These are phyloP conservation scores for Alloteropsis semialata DNA, from an alignment of 176 grass and related monocot species.

Conservation along the genomic window DNA sequence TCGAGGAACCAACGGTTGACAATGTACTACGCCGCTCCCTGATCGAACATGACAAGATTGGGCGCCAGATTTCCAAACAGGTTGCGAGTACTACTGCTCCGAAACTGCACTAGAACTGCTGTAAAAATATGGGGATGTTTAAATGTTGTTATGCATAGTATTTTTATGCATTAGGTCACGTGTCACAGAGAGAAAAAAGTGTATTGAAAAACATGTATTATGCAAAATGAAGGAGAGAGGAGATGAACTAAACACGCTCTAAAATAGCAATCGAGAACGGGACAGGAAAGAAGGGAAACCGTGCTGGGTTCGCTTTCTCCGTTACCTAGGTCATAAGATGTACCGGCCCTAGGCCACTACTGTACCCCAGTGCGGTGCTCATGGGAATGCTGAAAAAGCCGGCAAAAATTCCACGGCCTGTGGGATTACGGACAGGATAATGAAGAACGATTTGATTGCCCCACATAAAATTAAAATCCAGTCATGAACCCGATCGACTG, in stretches of 20 bases:
- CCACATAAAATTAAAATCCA: not conserved
- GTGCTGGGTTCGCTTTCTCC: constrained; percentile 29
- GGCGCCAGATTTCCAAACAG: not conserved
- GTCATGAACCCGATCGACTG: not conserved
- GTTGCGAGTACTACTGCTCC: no score
- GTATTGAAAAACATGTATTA: no score
- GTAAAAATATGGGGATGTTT: no score
- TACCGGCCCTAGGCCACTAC: not conserved
- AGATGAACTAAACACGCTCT: no score
- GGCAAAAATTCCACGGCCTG: constrained; percentile 4
- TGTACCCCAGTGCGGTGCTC: not conserved
- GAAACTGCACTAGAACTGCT: not conserved
- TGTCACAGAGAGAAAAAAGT: no score
- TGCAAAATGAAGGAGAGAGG: no score
- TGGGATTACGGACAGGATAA: not conserved
- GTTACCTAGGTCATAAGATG: constrained; percentile 23
- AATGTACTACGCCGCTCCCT: not conserved
- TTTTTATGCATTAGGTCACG: no score
- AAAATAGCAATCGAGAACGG: not conserved
- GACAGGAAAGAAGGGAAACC: constrained; percentile 26
- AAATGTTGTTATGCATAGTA: no score
- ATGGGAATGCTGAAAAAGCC: constrained; percentile 31
- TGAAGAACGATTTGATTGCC: no score
- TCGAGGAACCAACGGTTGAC: constrained; percentile 19
- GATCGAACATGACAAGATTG: not conserved